Base-by-base conservation (phyloP, 116 monocot species). In the Thalassia testudinum region DNA sequence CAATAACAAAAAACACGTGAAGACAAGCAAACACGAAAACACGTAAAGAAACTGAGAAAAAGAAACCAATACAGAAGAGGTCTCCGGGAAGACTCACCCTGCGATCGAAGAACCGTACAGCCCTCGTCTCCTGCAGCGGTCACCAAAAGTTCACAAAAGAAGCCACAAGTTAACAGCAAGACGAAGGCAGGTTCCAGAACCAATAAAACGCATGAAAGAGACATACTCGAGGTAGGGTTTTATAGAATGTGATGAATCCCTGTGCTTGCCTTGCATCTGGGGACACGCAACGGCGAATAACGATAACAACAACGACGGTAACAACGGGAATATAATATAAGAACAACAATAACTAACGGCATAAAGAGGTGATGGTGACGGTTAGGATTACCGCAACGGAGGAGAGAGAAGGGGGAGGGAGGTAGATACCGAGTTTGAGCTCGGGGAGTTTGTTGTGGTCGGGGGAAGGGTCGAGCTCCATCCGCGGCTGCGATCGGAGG, bases 231-330 rank as follows among this genome's bases (percentile, higher is more conserved):
- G 83, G 77, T 27, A 86, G 75, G 48, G 74, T 72, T 65, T 86
- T 86, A 72, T 83, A 86, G 83, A 83, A 92, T 30, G 86, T 86
- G 51, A 92, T 78, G 62, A 92, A 92, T 0, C 86, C 92, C 75
- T 92, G 86, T 0, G 86, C 83, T 54, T 92, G 92, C 66, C 67
- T 82, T 22, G 92, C 79, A 62, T 92, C 92, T 92, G 67, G 5
- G 45, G 22, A 21, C 2, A 37, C 5, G 12, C 13, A 42, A 28
- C 43, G 22, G 21, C 19, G 11, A 34, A 47, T 25, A 4, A 50
- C 2, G 27, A n/a, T n/a, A n/a, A n/a, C n/a, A n/a, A n/a, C n/a
- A n/a, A n/a, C 37, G 21, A 50, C 18, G 23, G 49, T 42, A 15
- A 25, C 11, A 29, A 17, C 3, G 30, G 21, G 21, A 47, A 53